A percentile compares a stretch with the other conserved stretches of the same genome.
phyloP scores from a whole-genome alignment of 345 rosid genomes.

The Cardiospermum halicacabum region DNA sequence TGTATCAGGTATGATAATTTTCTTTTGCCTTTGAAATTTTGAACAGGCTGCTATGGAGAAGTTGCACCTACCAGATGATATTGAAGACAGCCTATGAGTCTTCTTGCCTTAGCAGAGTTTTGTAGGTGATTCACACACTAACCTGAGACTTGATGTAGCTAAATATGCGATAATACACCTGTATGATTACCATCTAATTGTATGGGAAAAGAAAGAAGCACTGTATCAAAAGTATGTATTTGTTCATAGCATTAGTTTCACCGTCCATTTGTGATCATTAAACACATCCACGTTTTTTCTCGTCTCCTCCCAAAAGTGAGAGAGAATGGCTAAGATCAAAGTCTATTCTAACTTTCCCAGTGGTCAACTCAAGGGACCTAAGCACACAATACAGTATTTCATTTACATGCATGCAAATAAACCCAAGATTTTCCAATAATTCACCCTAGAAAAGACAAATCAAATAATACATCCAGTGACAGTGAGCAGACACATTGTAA shows the following conservation, averaged over 20 bases:
- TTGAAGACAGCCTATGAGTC: conserved; percentile 57
- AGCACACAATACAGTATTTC: too few species aligned
- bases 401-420: too few species aligned
- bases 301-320: too few species aligned
- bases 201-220: background rate
- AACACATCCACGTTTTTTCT: too few species aligned
- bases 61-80: conserved; percentile 90
- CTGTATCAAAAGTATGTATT: conserved; percentile 18
- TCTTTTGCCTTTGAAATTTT: background rate
- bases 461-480: background rate
- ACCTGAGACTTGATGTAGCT: conserved; percentile 11
- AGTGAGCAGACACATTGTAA: background rate
- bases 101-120: conserved; percentile 6
- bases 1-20: background rate
- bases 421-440: background rate
- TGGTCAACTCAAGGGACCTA: too few species aligned
- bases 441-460: background rate
- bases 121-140: conserved; percentile 22
- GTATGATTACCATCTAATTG: conserved; percentile 20
- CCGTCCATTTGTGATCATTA: too few species aligned
- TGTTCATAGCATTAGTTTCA: too few species aligned
- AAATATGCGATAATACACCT: conserved; percentile 19
- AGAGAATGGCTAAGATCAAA: too few species aligned
- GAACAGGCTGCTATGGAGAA: conserved; percentile 96
- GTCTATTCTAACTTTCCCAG: too few species aligned